Evolutionary conservation across 345 rosid genomes (phyloP), one percentile per base, ranked within the genome.

Genomic region (Reutealis trisperma): DNA sequence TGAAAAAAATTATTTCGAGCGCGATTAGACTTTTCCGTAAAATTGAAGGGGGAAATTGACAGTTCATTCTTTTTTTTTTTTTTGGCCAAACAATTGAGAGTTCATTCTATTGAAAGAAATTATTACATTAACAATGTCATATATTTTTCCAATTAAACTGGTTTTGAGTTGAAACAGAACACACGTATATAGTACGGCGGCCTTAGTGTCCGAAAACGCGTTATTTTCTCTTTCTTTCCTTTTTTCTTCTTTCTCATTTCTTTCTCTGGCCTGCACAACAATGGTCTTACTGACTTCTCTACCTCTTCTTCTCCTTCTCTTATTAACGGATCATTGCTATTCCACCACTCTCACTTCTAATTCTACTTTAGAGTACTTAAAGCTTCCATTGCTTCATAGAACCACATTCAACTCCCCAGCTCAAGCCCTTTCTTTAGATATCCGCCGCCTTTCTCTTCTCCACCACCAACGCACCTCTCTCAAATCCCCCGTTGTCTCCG

Each of bases 401-500:
- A 74, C 84, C 32, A 84, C 90, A 51, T 79, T 78, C 32, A 75
- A 82, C 24, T 80, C 89, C 71, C 87, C 91, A 6, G 67, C 88
- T 25, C 82, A 78, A 72, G 70, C 88, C 78, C 74, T 82, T 14
- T 81, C 80, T 72, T 57, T 74, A 67, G 92, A 90, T 79, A 72
- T 75, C 72, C 94, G 90, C 41, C 88, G 88, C 32, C 82, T 89
- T 64, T 73, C 34, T 37, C 71, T 62, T 34, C 83, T 64, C 70
- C 74, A 68, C 42, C 84, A 66, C 27, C 77, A 34, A 4, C 80
- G 22, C 55, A 78, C 57, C 0, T 52, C 83, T 67, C 24, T 85
- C 58, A 90, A 74, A 51, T 88, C 93, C 4, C 97, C 98, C 0
- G 79, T 92, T 0, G 68, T 83, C 66, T 94, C 98, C 78, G 97